These are phyloP conservation scores for Aspergillus udagawae DNA, from an alignment of 2,329 filamentous ascomycete species.

Conservation along the genomic window DNA sequence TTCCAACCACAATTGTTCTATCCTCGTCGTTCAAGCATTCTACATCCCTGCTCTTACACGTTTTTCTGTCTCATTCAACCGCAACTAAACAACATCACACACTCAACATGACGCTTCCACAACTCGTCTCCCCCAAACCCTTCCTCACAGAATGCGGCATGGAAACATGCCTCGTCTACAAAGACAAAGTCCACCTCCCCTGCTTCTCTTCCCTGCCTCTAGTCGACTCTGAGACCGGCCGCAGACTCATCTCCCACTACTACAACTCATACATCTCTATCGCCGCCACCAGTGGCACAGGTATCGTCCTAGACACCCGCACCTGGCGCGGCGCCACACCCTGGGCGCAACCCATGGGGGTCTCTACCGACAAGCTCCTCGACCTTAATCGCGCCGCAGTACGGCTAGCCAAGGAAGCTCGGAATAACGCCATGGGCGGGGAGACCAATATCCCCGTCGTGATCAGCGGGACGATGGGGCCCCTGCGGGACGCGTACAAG, in stretches of 20 bases:
- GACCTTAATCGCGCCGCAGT: neutral
- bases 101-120: neutral
- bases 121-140: conserved; percentile 5
- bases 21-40: neutral
- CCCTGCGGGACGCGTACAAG: conserved; percentile 5
- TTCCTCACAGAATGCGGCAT: conserved; percentile 10
- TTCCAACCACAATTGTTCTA: neutral
- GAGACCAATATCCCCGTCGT: neutral
- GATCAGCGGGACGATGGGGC: conserved; percentile 3
- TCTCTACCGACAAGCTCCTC: neutral
- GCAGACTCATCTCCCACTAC: neutral
- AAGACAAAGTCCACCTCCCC: conserved; percentile 2
- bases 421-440: neutral
- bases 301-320: conserved; percentile 9
- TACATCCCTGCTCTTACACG: neutral
- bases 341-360: conserved; percentile 5
- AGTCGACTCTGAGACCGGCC: neutral
- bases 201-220: conserved; percentile 1
- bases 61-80: neutral
- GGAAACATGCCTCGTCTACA: conserved; percentile 9
- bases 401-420: neutral
- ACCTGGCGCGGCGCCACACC: conserved; percentile 10
- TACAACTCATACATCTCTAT: conserved; percentile 2
- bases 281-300: conserved; percentile 4
- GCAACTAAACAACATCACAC: neutral